Percentiles rank a stretch among this genome's conserved stretches.
These are phyloP conservation scores for Neofusicoccum sp. DNA, from an alignment of 2,329 filamentous ascomycete genomes.

Conservation along the genomic window DNA sequence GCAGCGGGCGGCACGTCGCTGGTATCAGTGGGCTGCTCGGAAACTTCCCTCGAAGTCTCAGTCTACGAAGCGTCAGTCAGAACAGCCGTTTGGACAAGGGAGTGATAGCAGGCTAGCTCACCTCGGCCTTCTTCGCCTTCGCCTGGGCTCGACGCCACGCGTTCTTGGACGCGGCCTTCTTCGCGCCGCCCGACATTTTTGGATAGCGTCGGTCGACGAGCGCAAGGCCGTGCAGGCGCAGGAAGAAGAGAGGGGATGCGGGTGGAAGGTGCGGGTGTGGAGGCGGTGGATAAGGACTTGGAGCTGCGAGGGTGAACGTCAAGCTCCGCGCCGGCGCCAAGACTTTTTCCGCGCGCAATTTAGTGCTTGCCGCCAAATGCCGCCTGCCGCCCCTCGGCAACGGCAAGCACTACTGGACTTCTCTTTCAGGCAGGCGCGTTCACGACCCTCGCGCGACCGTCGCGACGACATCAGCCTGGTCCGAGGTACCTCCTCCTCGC, in stretches of 20 bases:
- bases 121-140: conserved; percentile 80
- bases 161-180: conserved; percentile 63
- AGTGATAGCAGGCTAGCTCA: conserved; percentile 32
- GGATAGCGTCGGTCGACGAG: not conserved
- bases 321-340: conserved; percentile 14
- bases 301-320: conserved; percentile 9
- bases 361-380: not conserved
- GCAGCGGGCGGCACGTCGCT: conserved; percentile 30
- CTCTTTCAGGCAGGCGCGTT: not conserved
- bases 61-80: not conserved
- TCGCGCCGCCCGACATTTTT: conserved; percentile 13
- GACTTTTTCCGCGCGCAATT: not conserved
- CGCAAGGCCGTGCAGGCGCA: not conserved
- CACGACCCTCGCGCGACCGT: not conserved
- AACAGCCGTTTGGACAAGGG: not conserved
- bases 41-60: conserved; percentile 23
- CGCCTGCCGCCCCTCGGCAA: too few species aligned
- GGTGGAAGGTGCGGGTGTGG: not conserved
- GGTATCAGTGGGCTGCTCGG: conserved; percentile 36
- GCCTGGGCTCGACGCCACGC: conserved; percentile 90
- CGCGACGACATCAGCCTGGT: not conserved
- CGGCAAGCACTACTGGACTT: not conserved
- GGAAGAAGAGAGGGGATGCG: not conserved
- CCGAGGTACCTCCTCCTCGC: too few species aligned
- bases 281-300: not conserved